These are phyloP conservation scores for Wickerhamiella spandovensis DNA, from an alignment of 805 yeast genomes.

Conservation along the genomic window DNA sequence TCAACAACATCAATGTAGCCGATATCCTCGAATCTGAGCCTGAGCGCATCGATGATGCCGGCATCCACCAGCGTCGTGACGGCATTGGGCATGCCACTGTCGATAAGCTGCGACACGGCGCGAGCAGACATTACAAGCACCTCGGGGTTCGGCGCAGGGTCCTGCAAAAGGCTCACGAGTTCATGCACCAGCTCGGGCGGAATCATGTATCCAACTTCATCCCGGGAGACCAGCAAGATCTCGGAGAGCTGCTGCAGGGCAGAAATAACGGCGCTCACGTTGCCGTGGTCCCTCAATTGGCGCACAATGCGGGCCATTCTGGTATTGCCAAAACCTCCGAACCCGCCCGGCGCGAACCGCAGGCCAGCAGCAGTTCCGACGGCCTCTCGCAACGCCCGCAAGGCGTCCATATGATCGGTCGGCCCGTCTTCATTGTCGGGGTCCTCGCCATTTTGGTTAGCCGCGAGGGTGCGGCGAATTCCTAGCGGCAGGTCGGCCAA, in stretches of 20 bases:
- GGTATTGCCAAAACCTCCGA: slow-evolving; percentile 7
- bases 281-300: not conserved
- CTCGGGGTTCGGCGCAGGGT: slow-evolving; percentile 52
- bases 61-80: slow-evolving; percentile 48
- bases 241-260: slow-evolving; percentile 25
- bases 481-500: not conserved
- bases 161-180: slow-evolving; percentile 44
- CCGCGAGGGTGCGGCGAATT: not conserved
- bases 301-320: slow-evolving; percentile 19
- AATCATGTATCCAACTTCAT: slow-evolving; percentile 34
- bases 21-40: slow-evolving; percentile 55
- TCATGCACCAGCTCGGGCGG: slow-evolving; percentile 39
- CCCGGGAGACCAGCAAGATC: slow-evolving; percentile 23
- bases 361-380: not conserved
- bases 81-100: slow-evolving; percentile 48
- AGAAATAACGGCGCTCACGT: slow-evolving; percentile 14
- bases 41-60: slow-evolving; percentile 53
- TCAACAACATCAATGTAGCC: slow-evolving; percentile 85
- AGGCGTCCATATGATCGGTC: slow-evolving; percentile 8
- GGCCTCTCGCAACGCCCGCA: not conserved
- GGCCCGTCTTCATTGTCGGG: slow-evolving; percentile 18
- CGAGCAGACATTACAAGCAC: slow-evolving; percentile 75
- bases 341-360: not conserved
- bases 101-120: slow-evolving; percentile 68
- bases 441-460: slow-evolving; percentile 17